Evolutionary conservation across 768 basidiomycete genomes (phyloP).

Genomic region (Rhodotorula kratochvilovae): DNA sequence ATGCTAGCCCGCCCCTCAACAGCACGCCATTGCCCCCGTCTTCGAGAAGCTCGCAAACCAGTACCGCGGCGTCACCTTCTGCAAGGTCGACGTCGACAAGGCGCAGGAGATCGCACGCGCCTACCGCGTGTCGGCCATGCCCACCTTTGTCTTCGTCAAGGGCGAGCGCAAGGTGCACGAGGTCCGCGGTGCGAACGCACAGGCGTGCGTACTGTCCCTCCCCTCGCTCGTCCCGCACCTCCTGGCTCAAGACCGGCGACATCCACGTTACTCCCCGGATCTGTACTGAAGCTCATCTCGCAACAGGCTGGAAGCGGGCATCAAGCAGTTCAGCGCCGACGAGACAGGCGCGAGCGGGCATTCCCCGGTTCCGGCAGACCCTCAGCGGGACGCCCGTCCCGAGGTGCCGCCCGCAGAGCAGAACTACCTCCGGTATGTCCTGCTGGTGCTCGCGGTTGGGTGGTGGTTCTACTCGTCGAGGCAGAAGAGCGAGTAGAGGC

Average conservation of each 20-base stretch:
- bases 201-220: constrained; percentile 2
- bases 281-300: no score
- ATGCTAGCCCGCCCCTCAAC: background rate
- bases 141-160: constrained; percentile 49
- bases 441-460: background rate
- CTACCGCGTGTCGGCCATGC: constrained; percentile 47
- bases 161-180: constrained; percentile 47
- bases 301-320: constrained; percentile 34
- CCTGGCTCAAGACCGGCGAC: no score
- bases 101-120: constrained; percentile 46
- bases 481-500: background rate
- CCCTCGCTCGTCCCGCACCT: no score
- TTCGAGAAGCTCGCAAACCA: constrained; percentile 47
- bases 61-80: constrained; percentile 45
- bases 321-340: constrained; percentile 12
- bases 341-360: background rate
- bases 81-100: constrained; percentile 50
- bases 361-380: constrained; percentile 34
- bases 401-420: constrained; percentile 9
- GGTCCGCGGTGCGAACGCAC: constrained; percentile 45
- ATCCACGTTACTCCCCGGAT: no score
- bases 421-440: background rate
- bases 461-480: background rate
- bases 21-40: constrained; percentile 46
- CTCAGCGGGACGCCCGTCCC: constrained; percentile 19